These are phyloP conservation scores for Magnusiomyces clavatus DNA, from an alignment of 1,139 yeast species.

Conservation along the genomic window DNA sequence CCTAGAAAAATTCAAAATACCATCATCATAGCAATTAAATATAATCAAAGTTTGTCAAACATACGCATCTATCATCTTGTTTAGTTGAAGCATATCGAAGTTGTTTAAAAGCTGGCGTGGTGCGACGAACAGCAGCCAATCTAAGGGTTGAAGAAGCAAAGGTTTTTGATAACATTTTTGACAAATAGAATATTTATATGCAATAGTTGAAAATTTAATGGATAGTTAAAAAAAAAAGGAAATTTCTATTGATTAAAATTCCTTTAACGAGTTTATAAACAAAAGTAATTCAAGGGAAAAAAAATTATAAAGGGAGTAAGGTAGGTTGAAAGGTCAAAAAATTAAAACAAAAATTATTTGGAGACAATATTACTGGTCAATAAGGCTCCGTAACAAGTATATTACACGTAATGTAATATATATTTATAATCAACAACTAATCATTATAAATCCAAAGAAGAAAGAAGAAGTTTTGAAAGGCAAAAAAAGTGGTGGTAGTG, in stretches of 20 bases:
- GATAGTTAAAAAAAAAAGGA: background rate
- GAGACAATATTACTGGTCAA: background rate
- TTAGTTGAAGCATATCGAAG: conserved; percentile 1
- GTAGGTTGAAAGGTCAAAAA: background rate
- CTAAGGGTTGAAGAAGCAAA: too few relatives aligned
- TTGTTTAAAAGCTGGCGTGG: background rate
- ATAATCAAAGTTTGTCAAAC: background rate
- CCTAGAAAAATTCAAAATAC: too few relatives aligned
- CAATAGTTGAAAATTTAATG: background rate
- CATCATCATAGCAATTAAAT: too few relatives aligned
- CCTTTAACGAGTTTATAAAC: background rate
- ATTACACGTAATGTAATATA: background rate
- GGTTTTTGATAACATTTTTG: background rate
- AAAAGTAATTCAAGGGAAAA: background rate
- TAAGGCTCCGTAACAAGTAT: background rate
- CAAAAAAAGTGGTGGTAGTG: conserved; percentile 11
- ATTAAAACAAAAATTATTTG: background rate
- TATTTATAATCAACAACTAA: background rate
- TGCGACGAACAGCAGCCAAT: background rate
- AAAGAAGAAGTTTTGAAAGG: background rate
- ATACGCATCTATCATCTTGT: background rate
- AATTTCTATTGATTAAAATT: background rate
- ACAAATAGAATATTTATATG: background rate
- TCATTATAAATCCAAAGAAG: background rate
- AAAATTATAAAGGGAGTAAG: background rate